These are phyloP conservation scores for Phoma sp. DNA, from an alignment of 2,329 filamentous ascomycete species.

Conservation along the genomic window DNA sequence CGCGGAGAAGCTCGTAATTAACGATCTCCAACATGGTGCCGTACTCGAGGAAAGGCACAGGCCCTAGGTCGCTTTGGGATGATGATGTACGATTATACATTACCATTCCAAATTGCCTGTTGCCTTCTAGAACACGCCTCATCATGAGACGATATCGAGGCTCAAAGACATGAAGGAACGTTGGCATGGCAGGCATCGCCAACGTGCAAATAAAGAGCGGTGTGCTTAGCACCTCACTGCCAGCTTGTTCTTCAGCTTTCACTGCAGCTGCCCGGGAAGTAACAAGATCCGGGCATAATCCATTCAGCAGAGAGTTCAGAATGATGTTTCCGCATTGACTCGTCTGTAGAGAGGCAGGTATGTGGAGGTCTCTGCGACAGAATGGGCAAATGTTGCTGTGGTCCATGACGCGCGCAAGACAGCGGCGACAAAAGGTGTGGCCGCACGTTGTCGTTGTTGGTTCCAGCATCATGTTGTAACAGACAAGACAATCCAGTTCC, in stretches of 20 bases:
- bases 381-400: constrained; percentile 80
- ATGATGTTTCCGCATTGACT: constrained; percentile 65
- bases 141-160: constrained; percentile 93
- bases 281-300: constrained; percentile 71
- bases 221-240: constrained; percentile 63
- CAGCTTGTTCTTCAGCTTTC: constrained; percentile 63
- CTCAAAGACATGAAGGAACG: constrained; percentile 90
- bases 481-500: constrained; percentile 88
- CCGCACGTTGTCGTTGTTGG: constrained; percentile 85
- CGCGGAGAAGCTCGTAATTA: constrained; percentile 73
- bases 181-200: constrained; percentile 79
- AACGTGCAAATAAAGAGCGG: constrained; percentile 80
- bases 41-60: constrained; percentile 69
- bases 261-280: constrained; percentile 62
- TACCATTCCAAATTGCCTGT: constrained; percentile 84
- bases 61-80: constrained; percentile 60
- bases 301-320: constrained; percentile 67
- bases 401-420: constrained; percentile 76
- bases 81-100: constrained; percentile 66
- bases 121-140: constrained; percentile 73
- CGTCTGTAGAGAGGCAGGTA: constrained; percentile 55
- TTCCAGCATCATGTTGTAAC: constrained; percentile 80
- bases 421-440: constrained; percentile 86
- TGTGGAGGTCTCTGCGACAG: constrained; percentile 70
- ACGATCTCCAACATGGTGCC: constrained; percentile 81